Evolutionary conservation across 805 yeast species (phyloP), one percentile per base, ranked within the genome.

Genomic region (Dipodascus albidus): DNA sequence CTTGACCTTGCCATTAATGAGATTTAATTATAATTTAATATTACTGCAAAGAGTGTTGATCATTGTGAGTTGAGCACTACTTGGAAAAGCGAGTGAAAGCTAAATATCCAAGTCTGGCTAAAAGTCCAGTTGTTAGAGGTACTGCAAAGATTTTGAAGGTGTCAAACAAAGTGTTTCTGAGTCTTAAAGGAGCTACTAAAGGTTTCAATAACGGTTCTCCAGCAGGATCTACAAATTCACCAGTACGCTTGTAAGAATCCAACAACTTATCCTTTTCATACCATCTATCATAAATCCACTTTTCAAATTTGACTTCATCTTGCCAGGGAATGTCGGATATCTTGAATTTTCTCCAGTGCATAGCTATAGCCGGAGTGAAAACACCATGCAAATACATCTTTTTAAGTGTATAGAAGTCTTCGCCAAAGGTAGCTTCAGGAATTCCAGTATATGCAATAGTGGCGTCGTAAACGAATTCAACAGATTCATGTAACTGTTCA

Each of bases 391-490:
- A 62, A 62, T 82, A 88, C 42, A 83, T 78, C 27, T 76, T 72
- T 53, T 74, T 73, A 53, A 93, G 71, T 1, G 88, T 79, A 66
- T 77, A 93, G 33, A 75, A 74, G 58, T 82, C 83, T 66, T 93
- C 96, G 1, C 96, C 96, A 63, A 76, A 84, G 55, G 81, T 82
- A 35, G 62, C 69, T n/a, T 61, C 63, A 14, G 69, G 67, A 2
- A 87, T 80, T 11, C 89, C 96, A 3, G 83, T 74, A 67, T 89
- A 93, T 0, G 83, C 96, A 47, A 87, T 75, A 0, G 99, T 87
- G 35, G 87, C 68, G 67, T 93, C 97, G 63, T 88, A 87, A 0
- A 93, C 76, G 71, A 67, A 68, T 50, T 66, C 67, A n/a, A 69
- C 59, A 3, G 63, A 24, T 4, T 42, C 56, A 27, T 58, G 54